Percentiles rank a stretch among this genome's conserved stretches.
Evolutionary conservation across 495 filamentous ascomycete genomes (phyloP).

Genomic region (Penicillium atrosanguineum): DNA sequence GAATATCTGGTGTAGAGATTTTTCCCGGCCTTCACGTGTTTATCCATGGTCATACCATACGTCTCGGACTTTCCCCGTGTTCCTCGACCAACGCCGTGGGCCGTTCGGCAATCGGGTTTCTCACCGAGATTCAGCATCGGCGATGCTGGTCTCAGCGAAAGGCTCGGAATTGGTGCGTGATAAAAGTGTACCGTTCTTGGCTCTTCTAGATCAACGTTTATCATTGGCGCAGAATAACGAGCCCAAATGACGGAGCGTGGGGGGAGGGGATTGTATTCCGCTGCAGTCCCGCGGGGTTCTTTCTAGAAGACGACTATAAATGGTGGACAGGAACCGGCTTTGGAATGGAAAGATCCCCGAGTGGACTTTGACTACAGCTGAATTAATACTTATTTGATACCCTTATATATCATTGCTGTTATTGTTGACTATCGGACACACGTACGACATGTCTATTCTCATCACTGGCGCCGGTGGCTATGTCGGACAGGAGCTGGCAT

Average conservation of each 20-base stretch:
- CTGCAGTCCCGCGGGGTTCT: conserved; percentile 13
- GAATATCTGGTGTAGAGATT: not conserved
- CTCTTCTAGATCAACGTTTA: not conserved
- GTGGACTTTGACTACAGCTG: not conserved
- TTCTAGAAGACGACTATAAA: conserved; percentile 14
- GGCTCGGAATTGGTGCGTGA: conserved; percentile 36
- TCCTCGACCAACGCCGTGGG: not conserved
- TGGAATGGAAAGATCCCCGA: not conserved
- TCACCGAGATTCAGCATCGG: conserved; percentile 24
- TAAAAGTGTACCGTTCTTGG: not conserved
- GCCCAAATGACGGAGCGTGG: conserved; percentile 11
- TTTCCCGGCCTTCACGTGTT: not conserved
- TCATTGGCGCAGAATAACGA: conserved; percentile 11
- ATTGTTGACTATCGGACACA: not conserved
- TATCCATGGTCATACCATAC: not conserved
- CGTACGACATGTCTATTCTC: conserved; percentile 56
- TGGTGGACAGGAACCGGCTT: not conserved
- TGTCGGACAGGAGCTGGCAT: conserved; percentile 65
- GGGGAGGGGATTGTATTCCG: conserved; percentile 11
- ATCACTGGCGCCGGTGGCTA: conserved; percentile 73
- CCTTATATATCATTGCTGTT: not conserved
- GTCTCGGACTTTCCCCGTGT: conserved; percentile 39
- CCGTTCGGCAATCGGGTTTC: conserved; percentile 33
- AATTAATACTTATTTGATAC: not conserved
- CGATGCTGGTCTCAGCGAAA: not conserved